These are phyloP conservation scores for Helianthus annuus DNA, from an alignment of 129 eudicot species.

Conservation along the genomic window HanXRQr2.0-SUNRISE NC_035444.2:55398889-55399388, in stretches of 20 bases:
- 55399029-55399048: neutral
- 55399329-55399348: no score
- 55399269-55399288: conserved; percentile 98
- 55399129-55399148: conserved; percentile 84
- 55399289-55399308: conserved; percentile 86
- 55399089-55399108: conserved; percentile 18
- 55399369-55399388: no score
- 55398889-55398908: conserved; percentile 21
- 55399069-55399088: neutral
- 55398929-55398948: conserved; percentile 15
- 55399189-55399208: conserved; percentile 95
- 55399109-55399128: conserved; percentile 30
- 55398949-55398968: conserved; percentile 30
- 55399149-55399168: conserved; percentile 71
- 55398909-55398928: conserved; percentile 10
- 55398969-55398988: conserved; percentile 26
- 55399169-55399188: conserved; percentile 78
- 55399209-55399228: conserved; percentile 94
- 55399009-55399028: no score
- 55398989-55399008: neutral
- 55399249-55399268: conserved; percentile 88
- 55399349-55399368: no score
- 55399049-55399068: neutral
- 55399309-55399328: neutral
- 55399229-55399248: conserved; percentile 87